Base-by-base conservation (phyloP, 768 basidiomycete genomes). In the Gyrodon lividus region DNA sequence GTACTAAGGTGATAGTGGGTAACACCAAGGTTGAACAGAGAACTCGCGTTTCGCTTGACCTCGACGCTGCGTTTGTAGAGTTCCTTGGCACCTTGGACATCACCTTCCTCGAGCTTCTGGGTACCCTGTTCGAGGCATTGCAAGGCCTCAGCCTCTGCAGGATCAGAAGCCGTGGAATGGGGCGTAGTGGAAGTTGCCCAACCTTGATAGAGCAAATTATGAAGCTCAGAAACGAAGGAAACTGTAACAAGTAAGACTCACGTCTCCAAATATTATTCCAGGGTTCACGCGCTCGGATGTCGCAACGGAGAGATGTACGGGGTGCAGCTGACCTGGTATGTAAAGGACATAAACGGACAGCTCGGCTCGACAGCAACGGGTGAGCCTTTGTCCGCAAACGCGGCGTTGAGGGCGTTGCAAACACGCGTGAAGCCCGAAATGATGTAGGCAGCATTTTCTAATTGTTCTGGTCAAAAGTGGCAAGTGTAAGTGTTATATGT, bases 1-100 rank as follows among this genome's bases (percentile, higher is more conserved):
- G 51, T 65, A 92, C 90, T 92, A 43, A 92, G 79, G 68, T 93
- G 91, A 67, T 92, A 93, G 63, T 90, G 85, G 4, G 92, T 91
- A 26, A 93, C 92, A 38, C 92, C 91, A 13, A 92, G 78, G 65
- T 93, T 93, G 71, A 92, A 93, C 34, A 93, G 77, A 12, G 87
- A 84, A 66, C 86, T 89, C 9, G 89, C 87, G 48, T 78, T 88
- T 52, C 83, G 80, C 65, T 86, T 85, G 50, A 93, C 89, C 62
- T 91, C 84, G 24, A 84, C 80, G 61, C 89, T 91, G 58, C 89
- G 82, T 67, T 79, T 74, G 70, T 92, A 93, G 34, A 89, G 76
- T 42, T 74, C 74, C 67, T 87, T 92, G 46, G 91, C 91, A 45
- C 77, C 81, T 59, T 87, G 76, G 3, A 93, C 82, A 55, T 93